These are phyloP conservation scores for Acidomyces sp. DNA, from an alignment of 495 filamentous ascomycete species.

Conservation along the genomic window DNA sequence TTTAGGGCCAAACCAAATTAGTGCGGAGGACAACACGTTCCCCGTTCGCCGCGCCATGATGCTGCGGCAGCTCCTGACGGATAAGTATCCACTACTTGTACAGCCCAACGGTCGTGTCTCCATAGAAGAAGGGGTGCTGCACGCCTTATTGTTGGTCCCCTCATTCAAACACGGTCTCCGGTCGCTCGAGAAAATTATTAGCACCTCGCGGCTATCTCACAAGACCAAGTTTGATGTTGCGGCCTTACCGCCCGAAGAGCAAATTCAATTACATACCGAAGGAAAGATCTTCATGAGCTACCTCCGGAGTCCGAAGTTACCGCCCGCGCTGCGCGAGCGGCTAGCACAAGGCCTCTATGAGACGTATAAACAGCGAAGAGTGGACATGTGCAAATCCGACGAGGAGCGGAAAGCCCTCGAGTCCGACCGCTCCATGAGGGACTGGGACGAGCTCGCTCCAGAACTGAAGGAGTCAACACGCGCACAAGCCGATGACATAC, in stretches of 20 bases:
- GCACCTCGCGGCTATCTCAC: conserved; percentile 17
- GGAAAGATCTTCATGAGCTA: conserved; percentile 19
- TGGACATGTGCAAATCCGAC: conserved; percentile 11
- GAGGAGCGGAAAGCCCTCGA: conserved; percentile 9
- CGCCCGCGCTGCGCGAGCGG: conserved; percentile 15
- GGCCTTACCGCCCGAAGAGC: conserved; percentile 20
- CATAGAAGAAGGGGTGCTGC: conserved; percentile 19
- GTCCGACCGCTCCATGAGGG: conserved; percentile 12
- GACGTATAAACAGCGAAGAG: conserved; percentile 15
- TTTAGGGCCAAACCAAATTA: conserved; percentile 6
- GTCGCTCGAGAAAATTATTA: conserved; percentile 18
- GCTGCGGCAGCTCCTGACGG: conserved; percentile 14
- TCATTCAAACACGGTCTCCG: conserved; percentile 17
- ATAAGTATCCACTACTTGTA: conserved; percentile 14
- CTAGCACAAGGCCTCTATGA: conserved; percentile 18
- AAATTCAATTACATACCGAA: conserved; percentile 18
- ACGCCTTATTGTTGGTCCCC: conserved; percentile 19
- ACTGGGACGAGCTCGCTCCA: conserved; percentile 20
- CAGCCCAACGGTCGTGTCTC: conserved; percentile 12
- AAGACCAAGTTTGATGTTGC: conserved; percentile 19
- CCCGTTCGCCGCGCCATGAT: conserved; percentile 17
- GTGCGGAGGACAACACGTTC: conserved; percentile 11
- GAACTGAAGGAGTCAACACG: conserved; percentile 21
- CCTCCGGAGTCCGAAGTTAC: conserved; percentile 17
- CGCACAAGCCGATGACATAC: conserved; percentile 21